phyloP scores from a whole-genome alignment of 108 stramenopile genomes.

The Skeletonema marinoi region DNA sequence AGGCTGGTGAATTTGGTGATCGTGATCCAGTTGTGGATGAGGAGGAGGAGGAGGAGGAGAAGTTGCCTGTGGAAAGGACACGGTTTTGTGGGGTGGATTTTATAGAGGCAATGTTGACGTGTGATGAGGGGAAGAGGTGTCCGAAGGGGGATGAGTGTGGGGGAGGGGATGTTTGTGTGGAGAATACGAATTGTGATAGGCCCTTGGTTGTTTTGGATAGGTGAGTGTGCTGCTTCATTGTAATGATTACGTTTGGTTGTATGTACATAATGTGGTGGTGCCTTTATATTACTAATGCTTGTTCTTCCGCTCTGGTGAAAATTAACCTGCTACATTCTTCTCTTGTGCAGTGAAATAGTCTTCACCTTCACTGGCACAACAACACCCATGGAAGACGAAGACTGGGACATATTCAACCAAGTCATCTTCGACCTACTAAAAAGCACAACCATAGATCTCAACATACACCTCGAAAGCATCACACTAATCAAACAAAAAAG shows the following conservation, averaged over 20 bases:
- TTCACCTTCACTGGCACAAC: not conserved
- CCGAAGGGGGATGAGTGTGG: not conserved
- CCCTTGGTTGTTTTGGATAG: not conserved
- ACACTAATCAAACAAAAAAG: not conserved
- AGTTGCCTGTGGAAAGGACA: not conserved
- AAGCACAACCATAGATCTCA: not conserved
- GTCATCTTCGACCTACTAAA: not conserved
- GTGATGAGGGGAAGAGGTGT: not conserved
- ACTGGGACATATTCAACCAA: not conserved
- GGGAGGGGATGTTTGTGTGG: not conserved
- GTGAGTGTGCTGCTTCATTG: no score
- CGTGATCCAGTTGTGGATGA: not conserved
- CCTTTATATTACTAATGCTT: no score
- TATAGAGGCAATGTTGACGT: not conserved
- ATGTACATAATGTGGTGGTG: no score
- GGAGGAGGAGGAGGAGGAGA: not conserved
- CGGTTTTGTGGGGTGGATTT: not conserved
- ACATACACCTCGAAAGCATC: not conserved
- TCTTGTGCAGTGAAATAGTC: not conserved
- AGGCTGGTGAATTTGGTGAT: not conserved
- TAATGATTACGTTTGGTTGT: no score
- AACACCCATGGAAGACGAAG: not conserved
- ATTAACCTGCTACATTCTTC: no score
- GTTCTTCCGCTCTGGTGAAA: not conserved
- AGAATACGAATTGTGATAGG: not conserved